Conservation (phyloP, 148 eudicot species). For the Cornus kousa region DNA sequence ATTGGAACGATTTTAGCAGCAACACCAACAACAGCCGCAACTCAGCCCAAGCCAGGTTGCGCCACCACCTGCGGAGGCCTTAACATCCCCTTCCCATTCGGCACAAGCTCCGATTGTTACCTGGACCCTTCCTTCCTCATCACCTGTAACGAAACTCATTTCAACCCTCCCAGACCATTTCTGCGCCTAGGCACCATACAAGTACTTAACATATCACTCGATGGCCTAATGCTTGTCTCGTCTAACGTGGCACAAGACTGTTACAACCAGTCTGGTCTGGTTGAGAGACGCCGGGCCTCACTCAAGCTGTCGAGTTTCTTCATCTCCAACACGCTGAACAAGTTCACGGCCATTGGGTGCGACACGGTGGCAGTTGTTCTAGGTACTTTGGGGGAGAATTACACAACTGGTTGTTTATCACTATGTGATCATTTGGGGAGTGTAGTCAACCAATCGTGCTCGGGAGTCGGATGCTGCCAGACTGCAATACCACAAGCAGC, state of each 20-base stretch:
- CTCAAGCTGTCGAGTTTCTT: background rate
- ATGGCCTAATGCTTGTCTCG: background rate
- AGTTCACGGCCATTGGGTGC: slow-evolving; percentile 30
- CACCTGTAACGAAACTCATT: background rate
- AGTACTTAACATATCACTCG: slow-evolving; percentile 8
- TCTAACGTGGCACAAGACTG: background rate
- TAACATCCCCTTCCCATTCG: background rate
- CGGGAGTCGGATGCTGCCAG: slow-evolving; percentile 33
- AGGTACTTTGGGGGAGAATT: background rate
- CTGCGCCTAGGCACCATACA: background rate
- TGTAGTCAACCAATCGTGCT: slow-evolving; percentile 15
- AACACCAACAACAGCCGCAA: background rate
- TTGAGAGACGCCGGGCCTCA: accelerated
- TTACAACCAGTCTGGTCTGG: background rate
- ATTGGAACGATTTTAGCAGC: background rate
- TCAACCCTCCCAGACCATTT: slow-evolving; percentile 6
- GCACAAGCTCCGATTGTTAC: background rate
- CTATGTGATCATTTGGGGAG: background rate
- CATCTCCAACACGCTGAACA: slow-evolving; percentile 9
- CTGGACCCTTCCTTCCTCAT: background rate
- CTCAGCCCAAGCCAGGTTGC: background rate
- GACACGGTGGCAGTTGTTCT: slow-evolving; percentile 6
- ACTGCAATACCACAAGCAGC: slow-evolving; percentile 12
- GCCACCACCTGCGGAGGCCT: background rate
- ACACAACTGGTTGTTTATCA: slow-evolving; percentile 17